Evolutionary conservation across 192 early-diverging fungal species (phyloP).

Genomic region (Coemansia sp.): DNA sequence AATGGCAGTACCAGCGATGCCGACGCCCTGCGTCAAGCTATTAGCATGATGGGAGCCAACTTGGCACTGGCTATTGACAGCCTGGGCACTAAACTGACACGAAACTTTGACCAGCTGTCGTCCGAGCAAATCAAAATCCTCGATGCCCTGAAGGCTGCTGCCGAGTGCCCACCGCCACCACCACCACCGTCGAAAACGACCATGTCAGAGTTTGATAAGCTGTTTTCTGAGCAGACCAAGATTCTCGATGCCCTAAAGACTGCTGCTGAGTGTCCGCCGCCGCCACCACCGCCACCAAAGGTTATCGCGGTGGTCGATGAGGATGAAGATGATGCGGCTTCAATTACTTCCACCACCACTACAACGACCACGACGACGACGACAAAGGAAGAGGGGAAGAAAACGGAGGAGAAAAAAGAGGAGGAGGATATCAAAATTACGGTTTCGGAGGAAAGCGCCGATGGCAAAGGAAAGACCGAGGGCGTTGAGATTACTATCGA

Average conservation of each 20-base stretch:
- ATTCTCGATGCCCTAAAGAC: slow-evolving; percentile 34
- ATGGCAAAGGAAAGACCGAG: not conserved
- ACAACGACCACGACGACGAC: slow-evolving; percentile 1
- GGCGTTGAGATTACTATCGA: slow-evolving; percentile 1
- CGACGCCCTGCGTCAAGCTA: slow-evolving; percentile 44
- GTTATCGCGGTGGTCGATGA: not conserved
- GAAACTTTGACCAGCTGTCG: slow-evolving; percentile 53
- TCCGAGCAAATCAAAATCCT: slow-evolving; percentile 43
- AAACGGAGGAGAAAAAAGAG: not conserved
- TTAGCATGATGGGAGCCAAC: slow-evolving; percentile 47
- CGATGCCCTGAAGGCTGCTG: slow-evolving; percentile 24
- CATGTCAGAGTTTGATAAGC: not conserved
- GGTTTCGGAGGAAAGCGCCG: not conserved
- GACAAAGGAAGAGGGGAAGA: not conserved
- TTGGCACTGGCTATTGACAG: slow-evolving; percentile 48
- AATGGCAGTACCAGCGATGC: slow-evolving; percentile 8
- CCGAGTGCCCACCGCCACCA: slow-evolving; percentile 3
- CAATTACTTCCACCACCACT: not conserved
- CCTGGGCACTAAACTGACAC: slow-evolving; percentile 45
- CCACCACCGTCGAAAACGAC: no score
- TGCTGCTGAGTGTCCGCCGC: slow-evolving; percentile 10
- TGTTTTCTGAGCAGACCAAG: slow-evolving; percentile 39
- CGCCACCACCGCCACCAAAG: not conserved
- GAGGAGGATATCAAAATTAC: not conserved
- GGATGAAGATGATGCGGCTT: not conserved